phyloP scores from a whole-genome alignment of 257 asterid species.

The Coffea canephora region DNA sequence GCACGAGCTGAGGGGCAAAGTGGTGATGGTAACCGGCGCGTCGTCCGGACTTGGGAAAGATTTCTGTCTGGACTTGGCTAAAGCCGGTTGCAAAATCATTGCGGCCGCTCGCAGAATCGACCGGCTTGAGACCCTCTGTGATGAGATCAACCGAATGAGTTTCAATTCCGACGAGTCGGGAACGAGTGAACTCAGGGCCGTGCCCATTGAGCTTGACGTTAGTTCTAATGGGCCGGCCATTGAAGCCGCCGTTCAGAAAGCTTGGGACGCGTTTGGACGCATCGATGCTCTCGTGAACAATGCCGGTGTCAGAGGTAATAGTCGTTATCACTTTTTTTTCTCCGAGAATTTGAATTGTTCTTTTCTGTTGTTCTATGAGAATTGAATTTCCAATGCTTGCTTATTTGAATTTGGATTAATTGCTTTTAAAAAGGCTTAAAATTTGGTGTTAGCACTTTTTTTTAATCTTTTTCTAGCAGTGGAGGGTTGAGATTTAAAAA shows the following conservation, averaged over 20 bases:
- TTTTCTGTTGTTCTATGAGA: neutral
- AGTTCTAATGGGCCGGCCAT: conserved; percentile 29
- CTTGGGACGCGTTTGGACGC: conserved; percentile 62
- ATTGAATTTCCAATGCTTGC: neutral
- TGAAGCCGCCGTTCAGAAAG: conserved; percentile 46
- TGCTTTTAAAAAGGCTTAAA: too few species aligned
- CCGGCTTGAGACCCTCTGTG: conserved; percentile 11
- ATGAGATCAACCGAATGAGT: conserved; percentile 14
- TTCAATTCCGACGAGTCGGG: neutral
- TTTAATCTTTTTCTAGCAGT: too few species aligned
- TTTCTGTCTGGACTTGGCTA: conserved; percentile 43
- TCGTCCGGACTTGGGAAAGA: conserved; percentile 26
- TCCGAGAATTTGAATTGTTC: neutral
- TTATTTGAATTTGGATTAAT: too few species aligned
- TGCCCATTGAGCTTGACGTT: conserved; percentile 58
- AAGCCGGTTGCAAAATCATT: conserved; percentile 45
- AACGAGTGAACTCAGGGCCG: conserved; percentile 21
- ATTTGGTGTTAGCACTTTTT: too few species aligned
- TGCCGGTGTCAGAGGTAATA: conserved; percentile 57
- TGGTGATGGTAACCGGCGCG: conserved; percentile 28
- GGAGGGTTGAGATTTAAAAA: too few species aligned
- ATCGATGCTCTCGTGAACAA: conserved; percentile 64
- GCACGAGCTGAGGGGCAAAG: conserved; percentile 9
- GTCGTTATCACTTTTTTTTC: too few species aligned
- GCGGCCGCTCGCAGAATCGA: conserved; percentile 18